These are phyloP conservation scores for Phytophthora niederhauseri DNA, from an alignment of 352 stramenopile species.

Conservation along the genomic window DNA sequence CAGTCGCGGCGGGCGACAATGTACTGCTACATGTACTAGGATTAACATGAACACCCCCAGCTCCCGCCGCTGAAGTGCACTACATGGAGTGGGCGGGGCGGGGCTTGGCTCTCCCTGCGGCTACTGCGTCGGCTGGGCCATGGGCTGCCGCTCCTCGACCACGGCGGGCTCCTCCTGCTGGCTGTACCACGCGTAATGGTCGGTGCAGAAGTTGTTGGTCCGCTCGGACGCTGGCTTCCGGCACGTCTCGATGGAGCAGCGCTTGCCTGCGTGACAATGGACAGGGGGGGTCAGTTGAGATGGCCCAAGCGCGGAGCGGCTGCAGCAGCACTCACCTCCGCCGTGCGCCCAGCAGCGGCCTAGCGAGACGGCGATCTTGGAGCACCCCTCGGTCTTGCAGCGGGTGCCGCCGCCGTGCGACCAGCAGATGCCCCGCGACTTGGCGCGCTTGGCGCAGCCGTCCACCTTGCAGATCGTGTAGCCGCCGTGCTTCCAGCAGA, in stretches of 20 bases:
- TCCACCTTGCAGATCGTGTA: constrained; percentile 58
- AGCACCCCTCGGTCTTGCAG: constrained; percentile 48
- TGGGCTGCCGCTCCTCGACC: constrained; percentile 3
- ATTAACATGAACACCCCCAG: constrained; percentile 1
- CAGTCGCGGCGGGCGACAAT: constrained; percentile 12
- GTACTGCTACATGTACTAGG: constrained; percentile 1
- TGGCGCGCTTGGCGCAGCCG: constrained; percentile 60
- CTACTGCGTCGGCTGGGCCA: constrained; percentile 20
- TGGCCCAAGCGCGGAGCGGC: constrained; percentile 13
- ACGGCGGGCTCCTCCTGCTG: constrained; percentile 14
- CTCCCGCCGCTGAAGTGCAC: not conserved
- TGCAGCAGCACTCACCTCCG: constrained; percentile 33
- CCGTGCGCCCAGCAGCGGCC: constrained; percentile 41
- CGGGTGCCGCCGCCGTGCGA: constrained; percentile 72
- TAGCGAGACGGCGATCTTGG: constrained; percentile 49
- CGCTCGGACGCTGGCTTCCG: constrained; percentile 49
- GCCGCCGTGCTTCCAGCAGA: constrained; percentile 61
- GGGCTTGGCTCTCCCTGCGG: not conserved
- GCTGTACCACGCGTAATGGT: constrained; percentile 40
- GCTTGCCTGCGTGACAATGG: constrained; percentile 41
- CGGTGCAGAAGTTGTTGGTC: constrained; percentile 54
- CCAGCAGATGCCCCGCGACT: constrained; percentile 81
- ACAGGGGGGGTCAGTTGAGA: constrained; percentile 1
- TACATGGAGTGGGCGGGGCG: constrained; percentile 5
- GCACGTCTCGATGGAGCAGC: constrained; percentile 46